phyloP scores from a whole-genome alignment of 768 basidiomycete species.

The Russula ochroleuca region DNA sequence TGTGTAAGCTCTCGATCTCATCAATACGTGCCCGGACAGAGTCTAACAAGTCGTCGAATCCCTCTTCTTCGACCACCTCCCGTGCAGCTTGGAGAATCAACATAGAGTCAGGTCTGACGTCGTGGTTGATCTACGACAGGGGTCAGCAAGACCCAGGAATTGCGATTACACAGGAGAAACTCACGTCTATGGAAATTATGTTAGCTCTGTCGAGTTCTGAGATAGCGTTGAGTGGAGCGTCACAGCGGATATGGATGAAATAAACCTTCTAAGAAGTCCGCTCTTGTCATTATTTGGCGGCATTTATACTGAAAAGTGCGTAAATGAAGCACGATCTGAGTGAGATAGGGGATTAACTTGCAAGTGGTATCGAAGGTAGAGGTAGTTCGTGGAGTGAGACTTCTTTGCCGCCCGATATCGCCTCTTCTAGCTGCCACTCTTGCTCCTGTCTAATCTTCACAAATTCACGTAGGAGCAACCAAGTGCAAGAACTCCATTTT shows the following conservation, averaged over 20 bases:
- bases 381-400: slow-evolving; percentile 44
- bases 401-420: slow-evolving; percentile 37
- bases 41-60: slow-evolving; percentile 74
- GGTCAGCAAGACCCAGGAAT: background rate
- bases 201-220: slow-evolving; percentile 63
- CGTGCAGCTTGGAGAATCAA: slow-evolving; percentile 69
- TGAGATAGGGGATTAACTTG: slow-evolving; percentile 30
- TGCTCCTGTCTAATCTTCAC: slow-evolving; percentile 55
- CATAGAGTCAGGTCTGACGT: slow-evolving; percentile 77
- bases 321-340: background rate
- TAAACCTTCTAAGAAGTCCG: slow-evolving; percentile 76
- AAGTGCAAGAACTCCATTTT: slow-evolving; percentile 81
- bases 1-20: slow-evolving; percentile 81
- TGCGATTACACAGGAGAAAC: slow-evolving; percentile 28
- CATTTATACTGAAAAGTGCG: slow-evolving; percentile 49
- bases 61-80: slow-evolving; percentile 66
- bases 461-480: slow-evolving; percentile 71
- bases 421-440: slow-evolving; percentile 42
- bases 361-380: slow-evolving; percentile 62
- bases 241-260: slow-evolving; percentile 11
- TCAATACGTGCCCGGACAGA: slow-evolving; percentile 72
- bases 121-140: slow-evolving; percentile 56
- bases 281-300: slow-evolving; percentile 77
- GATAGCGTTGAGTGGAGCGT: background rate
- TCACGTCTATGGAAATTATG: slow-evolving; percentile 75